Conservation (phyloP, 1,139 yeast species). For the Scheffersomyces titani region DNA sequence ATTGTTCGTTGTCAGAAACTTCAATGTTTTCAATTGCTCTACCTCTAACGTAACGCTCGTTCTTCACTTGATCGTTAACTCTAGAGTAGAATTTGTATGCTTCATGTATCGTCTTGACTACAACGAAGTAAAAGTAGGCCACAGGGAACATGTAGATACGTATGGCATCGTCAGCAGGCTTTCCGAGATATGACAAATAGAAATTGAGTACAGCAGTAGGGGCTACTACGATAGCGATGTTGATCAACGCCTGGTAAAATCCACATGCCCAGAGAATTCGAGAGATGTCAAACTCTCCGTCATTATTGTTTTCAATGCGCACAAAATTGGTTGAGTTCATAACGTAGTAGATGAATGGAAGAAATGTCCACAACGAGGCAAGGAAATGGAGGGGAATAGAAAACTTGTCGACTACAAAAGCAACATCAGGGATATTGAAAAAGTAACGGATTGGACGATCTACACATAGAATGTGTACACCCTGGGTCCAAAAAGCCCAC, state of each 20-base stretch:
- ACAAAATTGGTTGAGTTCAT: neutral
- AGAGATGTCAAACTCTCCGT: neutral
- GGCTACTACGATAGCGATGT: neutral
- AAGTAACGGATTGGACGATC: slow-evolving; percentile 21
- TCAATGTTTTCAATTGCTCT: slow-evolving; percentile 60
- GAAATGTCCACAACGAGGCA: slow-evolving; percentile 24
- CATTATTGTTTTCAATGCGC: neutral
- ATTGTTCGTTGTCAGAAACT: slow-evolving; percentile 14
- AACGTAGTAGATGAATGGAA: slow-evolving; percentile 13
- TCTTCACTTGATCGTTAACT: slow-evolving; percentile 52
- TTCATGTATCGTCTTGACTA: slow-evolving; percentile 11
- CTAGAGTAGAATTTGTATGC: slow-evolving; percentile 14
- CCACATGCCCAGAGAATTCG: neutral
- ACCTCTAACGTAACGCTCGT: slow-evolving; percentile 62
- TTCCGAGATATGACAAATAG: neutral
- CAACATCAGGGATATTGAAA: slow-evolving; percentile 6
- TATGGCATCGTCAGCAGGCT: neutral
- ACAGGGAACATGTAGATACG: slow-evolving; percentile 3
- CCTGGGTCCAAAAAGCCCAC: slow-evolving; percentile 23
- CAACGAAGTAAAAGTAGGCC: slow-evolving; percentile 14
- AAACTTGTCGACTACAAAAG: slow-evolving; percentile 11
- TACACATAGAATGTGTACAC: slow-evolving; percentile 25
- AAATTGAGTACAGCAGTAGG: neutral
- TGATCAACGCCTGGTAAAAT: neutral
- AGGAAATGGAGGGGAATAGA: slow-evolving; percentile 21